phyloP scores from a whole-genome alignment of 768 basidiomycete genomes.

The Butyriboletus loyo region DNA sequence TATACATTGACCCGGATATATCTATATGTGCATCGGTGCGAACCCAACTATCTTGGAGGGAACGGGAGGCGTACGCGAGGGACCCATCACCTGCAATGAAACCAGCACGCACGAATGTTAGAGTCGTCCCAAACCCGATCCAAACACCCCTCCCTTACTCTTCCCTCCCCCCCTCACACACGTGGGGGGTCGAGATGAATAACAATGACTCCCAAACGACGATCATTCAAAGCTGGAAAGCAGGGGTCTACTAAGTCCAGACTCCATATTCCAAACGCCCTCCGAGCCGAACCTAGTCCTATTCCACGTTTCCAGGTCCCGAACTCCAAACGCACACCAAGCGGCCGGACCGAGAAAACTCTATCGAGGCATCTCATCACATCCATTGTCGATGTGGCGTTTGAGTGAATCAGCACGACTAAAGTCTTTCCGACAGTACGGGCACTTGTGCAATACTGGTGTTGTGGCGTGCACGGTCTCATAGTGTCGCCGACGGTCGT shows the following conservation, averaged over 20 bases:
- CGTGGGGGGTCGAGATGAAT: slow-evolving; percentile 11
- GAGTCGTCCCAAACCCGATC: neutral
- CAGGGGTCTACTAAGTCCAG: slow-evolving; percentile 4
- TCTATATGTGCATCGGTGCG: slow-evolving; percentile 5
- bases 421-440: slow-evolving; percentile 73
- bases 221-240: slow-evolving; percentile 12
- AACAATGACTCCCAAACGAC: slow-evolving; percentile 16
- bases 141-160: neutral
- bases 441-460: slow-evolving; percentile 66
- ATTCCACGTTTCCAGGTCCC: slow-evolving; percentile 16
- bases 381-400: slow-evolving; percentile 79
- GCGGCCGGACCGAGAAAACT: slow-evolving; percentile 5
- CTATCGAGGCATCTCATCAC: slow-evolving; percentile 57
- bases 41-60: neutral
- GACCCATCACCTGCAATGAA: neutral
- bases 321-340: slow-evolving; percentile 5
- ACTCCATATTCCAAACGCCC: slow-evolving; percentile 12
- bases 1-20: slow-evolving; percentile 13
- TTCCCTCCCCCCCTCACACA: neutral
- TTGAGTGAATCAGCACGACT: slow-evolving; percentile 79
- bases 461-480: slow-evolving; percentile 70
- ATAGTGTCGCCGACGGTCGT: slow-evolving; percentile 79
- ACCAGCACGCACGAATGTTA: slow-evolving; percentile 2
- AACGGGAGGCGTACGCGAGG: neutral
- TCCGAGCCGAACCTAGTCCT: slow-evolving; percentile 8